Evolutionary conservation across 2,329 filamentous ascomycete species (phyloP), one percentile per base, ranked within the genome.

Genomic region (Aspergillus carbonarius): DNA sequence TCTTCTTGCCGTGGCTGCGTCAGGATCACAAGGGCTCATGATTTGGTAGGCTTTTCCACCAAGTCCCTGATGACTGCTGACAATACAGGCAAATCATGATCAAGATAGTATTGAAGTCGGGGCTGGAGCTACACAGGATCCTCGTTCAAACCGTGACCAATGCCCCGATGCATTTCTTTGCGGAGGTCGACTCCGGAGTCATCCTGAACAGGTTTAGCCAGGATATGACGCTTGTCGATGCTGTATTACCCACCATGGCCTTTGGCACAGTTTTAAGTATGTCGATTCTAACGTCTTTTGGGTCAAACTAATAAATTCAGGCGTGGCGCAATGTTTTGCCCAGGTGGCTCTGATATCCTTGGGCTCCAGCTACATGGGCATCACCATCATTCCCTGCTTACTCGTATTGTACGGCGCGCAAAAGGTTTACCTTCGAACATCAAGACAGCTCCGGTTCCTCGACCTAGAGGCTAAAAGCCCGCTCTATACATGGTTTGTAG

Each of bases 201-300:
- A 44, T 44, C 23, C 25, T 54, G 2, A 54, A 54, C 23, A 32
- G 51, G 25, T 54, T 54, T 37, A 54, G 51, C 25, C 51, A 54
- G 37, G 51, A 54, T n/a, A 54, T 54, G 51, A 54, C 51, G 6
- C 37, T 54, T 8, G 37, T 54, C 17, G 51, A 54, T 32, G 37
- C 37, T 13, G 37, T 44, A 15, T 25, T 54, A 15, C 51, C 51
- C 2, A 44, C 51, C 4, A 53, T 54, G 51, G 37, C 51, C 1
- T 54, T 54, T 8, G 37, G 51, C 10, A 54, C 50, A 2, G 50
- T 42, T 0, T 12, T 53, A 2, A 53, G 50, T 53, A 42, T 2
- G 50, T 42, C 15, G 2, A 9, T 7, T 1, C 5, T 2, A 6
- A 4, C 0, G n/a, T 25, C 15, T 7, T 12, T 2, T 12, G 0